Percentiles rank a stretch among this genome's conserved stretches.
Conservation (phyloP, 1,139 yeast species). For the Kodamaea sp. region DNA sequence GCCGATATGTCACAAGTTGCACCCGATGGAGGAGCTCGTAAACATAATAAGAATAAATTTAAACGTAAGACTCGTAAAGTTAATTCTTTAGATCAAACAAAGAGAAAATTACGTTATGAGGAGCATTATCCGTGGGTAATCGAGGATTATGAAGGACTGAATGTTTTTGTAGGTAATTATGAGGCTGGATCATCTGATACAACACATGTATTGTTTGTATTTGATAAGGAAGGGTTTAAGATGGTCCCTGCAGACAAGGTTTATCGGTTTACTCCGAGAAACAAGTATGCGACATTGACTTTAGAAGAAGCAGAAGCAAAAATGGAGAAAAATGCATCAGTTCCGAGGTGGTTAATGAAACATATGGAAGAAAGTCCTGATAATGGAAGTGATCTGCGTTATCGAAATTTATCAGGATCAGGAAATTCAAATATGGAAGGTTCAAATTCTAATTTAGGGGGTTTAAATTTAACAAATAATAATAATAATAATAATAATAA, state of each 20-base stretch:
- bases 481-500: background rate
- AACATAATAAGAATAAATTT: conserved; percentile 56
- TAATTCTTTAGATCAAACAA: conserved; percentile 73
- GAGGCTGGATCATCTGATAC: conserved; percentile 92
- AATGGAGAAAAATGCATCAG: conserved; percentile 76
- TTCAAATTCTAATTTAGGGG: background rate
- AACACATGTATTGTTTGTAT: conserved; percentile 73
- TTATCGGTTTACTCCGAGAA: conserved; percentile 88
- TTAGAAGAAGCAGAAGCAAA: conserved; percentile 95
- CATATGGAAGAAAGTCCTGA: conserved; percentile 67
- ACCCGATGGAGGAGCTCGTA: conserved; percentile 90
- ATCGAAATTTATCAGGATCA: conserved; percentile 7
- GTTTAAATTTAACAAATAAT: background rate
- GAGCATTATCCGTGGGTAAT: conserved; percentile 97
- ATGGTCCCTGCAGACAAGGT: conserved; percentile 95
- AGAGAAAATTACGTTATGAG: conserved; percentile 81
- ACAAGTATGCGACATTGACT: conserved; percentile 88
- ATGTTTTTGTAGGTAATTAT: conserved; percentile 93
- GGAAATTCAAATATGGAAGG: conserved; percentile 22
- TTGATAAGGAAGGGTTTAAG: conserved; percentile 85
- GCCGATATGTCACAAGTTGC: conserved; percentile 73
- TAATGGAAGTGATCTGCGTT: conserved; percentile 45
- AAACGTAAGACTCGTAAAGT: conserved; percentile 85
- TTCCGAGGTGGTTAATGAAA: conserved; percentile 96
- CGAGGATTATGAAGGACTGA: conserved; percentile 91